Conservation (phyloP, 2,329 filamentous ascomycete species). For the Reticulascus tulasneorum region DNA sequence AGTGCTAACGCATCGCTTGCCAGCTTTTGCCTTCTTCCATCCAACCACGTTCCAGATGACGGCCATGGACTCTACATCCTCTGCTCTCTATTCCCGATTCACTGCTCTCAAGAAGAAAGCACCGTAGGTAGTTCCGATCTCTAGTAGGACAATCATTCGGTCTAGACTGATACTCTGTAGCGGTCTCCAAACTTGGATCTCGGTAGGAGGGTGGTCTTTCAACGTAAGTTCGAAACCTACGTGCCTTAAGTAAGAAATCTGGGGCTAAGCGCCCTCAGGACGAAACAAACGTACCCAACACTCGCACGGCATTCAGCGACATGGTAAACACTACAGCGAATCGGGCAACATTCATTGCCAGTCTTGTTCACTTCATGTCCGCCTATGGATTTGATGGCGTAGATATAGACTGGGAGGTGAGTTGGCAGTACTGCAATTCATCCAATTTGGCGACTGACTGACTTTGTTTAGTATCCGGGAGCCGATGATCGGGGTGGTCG, state of each 20-base stretch:
- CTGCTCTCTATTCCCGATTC: conserved; percentile 18
- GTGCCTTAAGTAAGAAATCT: neutral
- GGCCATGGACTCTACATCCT: conserved; percentile 19
- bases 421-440: conserved; percentile 22
- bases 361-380: conserved; percentile 32
- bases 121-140: no score
- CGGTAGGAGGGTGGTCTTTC: conserved; percentile 37
- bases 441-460: neutral
- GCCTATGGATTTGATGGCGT: conserved; percentile 40
- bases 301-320: conserved; percentile 22
- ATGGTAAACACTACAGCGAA: conserved; percentile 25
- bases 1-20: conserved; percentile 23
- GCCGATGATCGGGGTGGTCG: conserved; percentile 33
- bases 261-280: no score
- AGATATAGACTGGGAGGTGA: conserved; percentile 41
- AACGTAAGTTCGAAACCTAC: conserved; percentile 17
- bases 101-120: conserved; percentile 26
- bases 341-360: conserved; percentile 30
- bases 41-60: conserved; percentile 18
- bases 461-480: conserved; percentile 16
- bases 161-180: no score
- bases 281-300: conserved; percentile 3
- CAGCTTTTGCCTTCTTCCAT: conserved; percentile 38
- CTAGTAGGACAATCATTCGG: no score
- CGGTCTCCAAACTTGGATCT: conserved; percentile 30